These are phyloP conservation scores for Stentor coeruleus DNA, from an alignment of 73 alveolate genomes.

Conservation along the genomic window DNA sequence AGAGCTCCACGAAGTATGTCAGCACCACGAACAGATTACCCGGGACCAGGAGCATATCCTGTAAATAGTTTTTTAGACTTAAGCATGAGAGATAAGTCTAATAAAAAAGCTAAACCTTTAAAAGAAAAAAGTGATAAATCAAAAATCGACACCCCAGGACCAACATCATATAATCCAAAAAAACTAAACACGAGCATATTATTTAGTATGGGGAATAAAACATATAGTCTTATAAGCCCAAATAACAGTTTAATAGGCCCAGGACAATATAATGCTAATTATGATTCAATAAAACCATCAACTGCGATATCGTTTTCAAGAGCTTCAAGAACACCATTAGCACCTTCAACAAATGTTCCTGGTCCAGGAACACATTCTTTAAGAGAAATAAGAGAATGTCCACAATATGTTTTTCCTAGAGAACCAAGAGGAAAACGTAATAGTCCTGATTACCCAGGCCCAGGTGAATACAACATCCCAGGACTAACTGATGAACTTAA, in stretches of 20 bases:
- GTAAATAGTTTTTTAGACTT: background rate
- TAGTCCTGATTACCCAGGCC: background rate
- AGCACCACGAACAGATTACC: background rate
- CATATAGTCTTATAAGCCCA: background rate
- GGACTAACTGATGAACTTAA: background rate
- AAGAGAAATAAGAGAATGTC: background rate
- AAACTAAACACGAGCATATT: background rate
- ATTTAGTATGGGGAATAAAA: slow-evolving; percentile 11
- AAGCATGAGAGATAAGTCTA: background rate
- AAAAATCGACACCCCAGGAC: slow-evolving; percentile 8
- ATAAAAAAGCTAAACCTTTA: background rate
- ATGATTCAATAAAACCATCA: background rate
- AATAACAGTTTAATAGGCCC: background rate
- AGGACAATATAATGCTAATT: background rate
- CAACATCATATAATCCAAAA: slow-evolving; percentile 3
- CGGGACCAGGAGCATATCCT: slow-evolving; percentile 11
- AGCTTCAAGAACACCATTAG: background rate
- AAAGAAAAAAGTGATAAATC: slow-evolving; percentile 3
- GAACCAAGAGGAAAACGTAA: background rate
- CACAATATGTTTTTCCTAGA: background rate
- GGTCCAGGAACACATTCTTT: slow-evolving; percentile 2
- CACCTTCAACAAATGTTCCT: background rate
- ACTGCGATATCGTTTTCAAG: background rate
- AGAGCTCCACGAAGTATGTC: background rate
- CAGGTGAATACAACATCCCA: background rate